These are phyloP conservation scores for Protomyces macrosporus DNA, from an alignment of 1,139 yeast species.

Conservation along the genomic window DNA sequence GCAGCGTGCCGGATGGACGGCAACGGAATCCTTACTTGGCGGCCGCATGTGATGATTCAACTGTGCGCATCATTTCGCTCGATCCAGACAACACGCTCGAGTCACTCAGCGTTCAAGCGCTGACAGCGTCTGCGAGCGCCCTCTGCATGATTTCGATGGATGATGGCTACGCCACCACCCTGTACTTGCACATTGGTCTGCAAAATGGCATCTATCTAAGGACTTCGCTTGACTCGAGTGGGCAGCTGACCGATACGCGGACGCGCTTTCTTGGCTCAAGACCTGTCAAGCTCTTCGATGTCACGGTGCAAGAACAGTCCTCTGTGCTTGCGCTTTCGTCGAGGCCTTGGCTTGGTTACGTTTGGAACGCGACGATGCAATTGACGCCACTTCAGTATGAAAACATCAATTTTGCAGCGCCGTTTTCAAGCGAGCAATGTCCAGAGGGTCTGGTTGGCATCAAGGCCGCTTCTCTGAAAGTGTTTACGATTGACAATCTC, in stretches of 20 bases:
- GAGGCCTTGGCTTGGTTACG: constrained; percentile 44
- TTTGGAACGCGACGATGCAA: constrained; percentile 34
- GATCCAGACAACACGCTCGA: constrained; percentile 61
- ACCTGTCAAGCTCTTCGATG: constrained; percentile 51
- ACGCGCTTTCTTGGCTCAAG: constrained; percentile 69
- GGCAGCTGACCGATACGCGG: constrained; percentile 61
- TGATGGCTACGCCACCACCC: constrained; percentile 34
- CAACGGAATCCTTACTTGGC: constrained; percentile 56
- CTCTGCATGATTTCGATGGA: constrained; percentile 46
- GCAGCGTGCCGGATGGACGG: constrained; percentile 48
- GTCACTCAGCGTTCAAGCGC: constrained; percentile 58
- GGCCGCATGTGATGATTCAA: constrained; percentile 66
- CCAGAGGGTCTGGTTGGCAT: constrained; percentile 61
- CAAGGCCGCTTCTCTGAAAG: constrained; percentile 48
- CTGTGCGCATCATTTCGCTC: constrained; percentile 65
- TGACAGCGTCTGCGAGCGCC: constrained; percentile 55
- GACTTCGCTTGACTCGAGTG: constrained; percentile 57
- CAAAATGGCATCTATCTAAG: constrained; percentile 73
- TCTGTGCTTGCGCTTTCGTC: constrained; percentile 42
- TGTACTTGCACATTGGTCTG: constrained; percentile 69
- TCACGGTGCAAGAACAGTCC: constrained; percentile 37
- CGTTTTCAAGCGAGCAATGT: constrained; percentile 62
- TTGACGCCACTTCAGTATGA: constrained; percentile 39
- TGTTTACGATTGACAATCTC: constrained; percentile 56
- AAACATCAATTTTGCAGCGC: constrained; percentile 43